These are phyloP conservation scores for Lepraria neglecta DNA, from an alignment of 495 filamentous ascomycete genomes.

Conservation along the genomic window DNA sequence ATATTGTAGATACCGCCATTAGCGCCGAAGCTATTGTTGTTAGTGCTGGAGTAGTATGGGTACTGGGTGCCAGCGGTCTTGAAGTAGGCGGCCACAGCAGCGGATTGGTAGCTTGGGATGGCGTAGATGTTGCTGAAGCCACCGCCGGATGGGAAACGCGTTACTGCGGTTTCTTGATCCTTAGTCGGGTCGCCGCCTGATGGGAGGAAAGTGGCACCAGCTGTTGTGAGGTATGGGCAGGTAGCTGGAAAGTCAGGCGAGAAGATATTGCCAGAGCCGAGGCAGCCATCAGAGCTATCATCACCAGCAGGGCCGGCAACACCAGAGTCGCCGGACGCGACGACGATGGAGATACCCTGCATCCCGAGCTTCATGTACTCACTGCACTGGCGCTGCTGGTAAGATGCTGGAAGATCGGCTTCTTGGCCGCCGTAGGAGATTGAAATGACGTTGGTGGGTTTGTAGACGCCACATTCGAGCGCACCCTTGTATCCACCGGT, in stretches of 20 bases:
- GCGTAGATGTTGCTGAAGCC: conserved; percentile 65
- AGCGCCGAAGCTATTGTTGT: conserved; percentile 25
- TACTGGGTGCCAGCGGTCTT: conserved; percentile 41
- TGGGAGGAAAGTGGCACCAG: conserved; percentile 44
- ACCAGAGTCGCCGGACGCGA: conserved; percentile 56
- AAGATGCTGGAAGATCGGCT: conserved; percentile 44
- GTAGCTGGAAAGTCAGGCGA: conserved; percentile 45
- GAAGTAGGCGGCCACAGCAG: conserved; percentile 48
- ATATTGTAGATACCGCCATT: conserved; percentile 50
- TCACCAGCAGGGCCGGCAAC: conserved; percentile 43
- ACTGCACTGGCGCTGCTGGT: conserved; percentile 51
- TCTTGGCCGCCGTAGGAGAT: conserved; percentile 55
- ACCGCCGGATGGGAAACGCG: conserved; percentile 51
- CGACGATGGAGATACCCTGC: conserved; percentile 55
- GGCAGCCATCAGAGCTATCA: conserved; percentile 29
- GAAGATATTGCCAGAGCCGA: conserved; percentile 37
- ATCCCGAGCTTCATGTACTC: conserved; percentile 62
- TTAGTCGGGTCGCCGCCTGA: conserved; percentile 32
- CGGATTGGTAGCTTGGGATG: conserved; percentile 51
- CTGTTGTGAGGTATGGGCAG: conserved; percentile 48
- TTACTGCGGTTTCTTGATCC: conserved; percentile 38
- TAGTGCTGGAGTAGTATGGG: conserved; percentile 18
- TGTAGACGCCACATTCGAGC: conserved; percentile 53
- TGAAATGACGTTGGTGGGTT: conserved; percentile 37
- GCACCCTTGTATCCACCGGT: conserved; percentile 49